Evolutionary conservation across 1,139 yeast genomes (phyloP).

Genomic region (Martiniozyma asiatica): DNA sequence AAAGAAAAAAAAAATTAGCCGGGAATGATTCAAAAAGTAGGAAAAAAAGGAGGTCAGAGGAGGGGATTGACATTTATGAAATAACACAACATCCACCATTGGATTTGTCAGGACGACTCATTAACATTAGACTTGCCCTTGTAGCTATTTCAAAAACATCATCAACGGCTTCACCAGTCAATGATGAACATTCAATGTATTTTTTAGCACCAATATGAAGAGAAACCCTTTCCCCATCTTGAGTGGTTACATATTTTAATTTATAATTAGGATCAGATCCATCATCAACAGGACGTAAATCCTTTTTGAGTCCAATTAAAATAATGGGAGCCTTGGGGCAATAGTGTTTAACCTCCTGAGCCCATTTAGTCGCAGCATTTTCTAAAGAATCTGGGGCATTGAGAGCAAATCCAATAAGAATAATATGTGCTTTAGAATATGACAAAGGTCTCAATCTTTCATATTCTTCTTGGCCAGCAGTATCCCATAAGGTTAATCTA

Average conservation of each 20-base stretch:
- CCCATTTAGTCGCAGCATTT: conserved; percentile 64
- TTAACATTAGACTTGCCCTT: conserved; percentile 46
- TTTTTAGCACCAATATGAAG: conserved; percentile 56
- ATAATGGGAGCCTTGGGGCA: conserved; percentile 58
- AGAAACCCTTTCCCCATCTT: conserved; percentile 50
- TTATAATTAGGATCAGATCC: conserved; percentile 22
- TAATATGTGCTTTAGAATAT: conserved; percentile 64
- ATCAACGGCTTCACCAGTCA: conserved; percentile 75
- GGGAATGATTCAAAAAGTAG: too few relatives aligned
- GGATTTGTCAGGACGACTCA: conserved; percentile 25
- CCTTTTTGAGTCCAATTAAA: conserved; percentile 61
- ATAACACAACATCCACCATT: conserved; percentile 31
- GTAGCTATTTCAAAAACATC: conserved; percentile 71
- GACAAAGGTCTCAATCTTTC: conserved; percentile 65
- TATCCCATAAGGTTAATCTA: conserved; percentile 86
- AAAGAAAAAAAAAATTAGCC: too few relatives aligned
- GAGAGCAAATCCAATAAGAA: conserved; percentile 60
- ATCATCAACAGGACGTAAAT: conserved; percentile 33
- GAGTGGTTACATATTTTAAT: conserved; percentile 37
- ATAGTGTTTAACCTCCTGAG: conserved; percentile 52
- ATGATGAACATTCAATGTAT: conserved; percentile 63
- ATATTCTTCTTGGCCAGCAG: conserved; percentile 93
- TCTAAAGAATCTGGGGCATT: conserved; percentile 59
- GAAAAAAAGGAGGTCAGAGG: too few relatives aligned
- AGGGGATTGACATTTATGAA: conserved; percentile 9